Evolutionary conservation across 2,329 filamentous ascomycete species (phyloP).

Genomic region (Cladosporium cucumerinum): DNA sequence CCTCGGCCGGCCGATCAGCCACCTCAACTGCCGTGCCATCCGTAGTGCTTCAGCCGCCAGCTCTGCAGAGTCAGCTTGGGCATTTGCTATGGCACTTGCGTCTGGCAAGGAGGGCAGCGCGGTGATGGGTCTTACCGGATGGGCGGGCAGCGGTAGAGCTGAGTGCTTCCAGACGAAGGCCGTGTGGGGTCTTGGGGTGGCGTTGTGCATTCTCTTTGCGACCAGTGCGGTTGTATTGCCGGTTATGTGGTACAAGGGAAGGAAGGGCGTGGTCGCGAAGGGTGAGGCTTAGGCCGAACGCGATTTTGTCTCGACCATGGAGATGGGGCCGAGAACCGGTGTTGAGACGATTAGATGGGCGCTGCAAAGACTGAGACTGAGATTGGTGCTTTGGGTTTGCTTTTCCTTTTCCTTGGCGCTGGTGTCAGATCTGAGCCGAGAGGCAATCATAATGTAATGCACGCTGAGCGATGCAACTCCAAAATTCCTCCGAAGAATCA

Average conservation of each 20-base stretch:
- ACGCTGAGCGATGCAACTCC: neutral
- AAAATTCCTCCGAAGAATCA: neutral
- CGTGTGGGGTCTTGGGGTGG: constrained; percentile 81
- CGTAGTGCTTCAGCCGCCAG: constrained; percentile 45
- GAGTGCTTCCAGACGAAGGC: constrained; percentile 83
- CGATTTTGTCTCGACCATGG: neutral
- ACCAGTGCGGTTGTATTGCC: constrained; percentile 45
- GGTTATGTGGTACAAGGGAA: constrained; percentile 49
- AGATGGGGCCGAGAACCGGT: neutral
- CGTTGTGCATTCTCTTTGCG: constrained; percentile 58
- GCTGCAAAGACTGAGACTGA: neutral
- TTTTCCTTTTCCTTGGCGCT: neutral
- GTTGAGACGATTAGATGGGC: neutral
- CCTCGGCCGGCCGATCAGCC: constrained; percentile 75
- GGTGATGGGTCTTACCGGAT: constrained; percentile 51
- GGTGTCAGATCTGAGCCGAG: neutral
- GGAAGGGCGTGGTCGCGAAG: constrained; percentile 35
- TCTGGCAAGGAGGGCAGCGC: constrained; percentile 51
- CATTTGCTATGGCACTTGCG: constrained; percentile 52
- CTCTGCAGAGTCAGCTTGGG: constrained; percentile 48
- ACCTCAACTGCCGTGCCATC: constrained; percentile 66
- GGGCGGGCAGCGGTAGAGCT: constrained; percentile 58
- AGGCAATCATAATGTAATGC: constrained; percentile 3
- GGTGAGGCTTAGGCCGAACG: constrained; percentile 4
- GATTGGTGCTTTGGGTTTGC: neutral